These are phyloP conservation scores for Jasminum sambac DNA, from an alignment of 257 asterid species.

Conservation along the genomic window DNA sequence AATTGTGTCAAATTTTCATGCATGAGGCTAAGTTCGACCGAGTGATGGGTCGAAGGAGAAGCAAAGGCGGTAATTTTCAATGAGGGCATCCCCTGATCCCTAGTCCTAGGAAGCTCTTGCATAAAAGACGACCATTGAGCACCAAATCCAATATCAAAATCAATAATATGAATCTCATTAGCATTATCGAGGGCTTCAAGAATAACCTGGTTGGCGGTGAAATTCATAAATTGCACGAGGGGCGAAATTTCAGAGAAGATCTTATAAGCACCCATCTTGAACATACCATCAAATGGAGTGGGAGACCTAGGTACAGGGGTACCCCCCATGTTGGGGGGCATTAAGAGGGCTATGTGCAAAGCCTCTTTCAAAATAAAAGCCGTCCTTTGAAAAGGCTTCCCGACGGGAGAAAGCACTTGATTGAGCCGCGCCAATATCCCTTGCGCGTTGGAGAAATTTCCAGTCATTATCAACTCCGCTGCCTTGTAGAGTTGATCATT, in stretches of 20 bases:
- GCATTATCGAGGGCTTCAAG: constrained; percentile 40
- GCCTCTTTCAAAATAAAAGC: constrained; percentile 47
- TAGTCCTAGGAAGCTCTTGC: constrained; percentile 41
- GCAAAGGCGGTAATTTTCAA: constrained; percentile 48
- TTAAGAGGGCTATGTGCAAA: constrained; percentile 31
- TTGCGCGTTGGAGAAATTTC: constrained; percentile 52
- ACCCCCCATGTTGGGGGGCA: constrained; percentile 29
- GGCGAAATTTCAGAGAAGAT: constrained; percentile 44
- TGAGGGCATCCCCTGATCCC: constrained; percentile 27
- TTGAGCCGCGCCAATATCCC: constrained; percentile 70
- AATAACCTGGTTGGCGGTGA: constrained; percentile 48
- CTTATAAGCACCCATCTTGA: constrained; percentile 50
- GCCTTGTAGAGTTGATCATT: constrained; percentile 46
- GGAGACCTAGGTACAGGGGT: constrained; percentile 27
- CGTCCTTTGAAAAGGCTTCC: constrained; percentile 41
- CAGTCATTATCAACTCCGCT: constrained; percentile 38
- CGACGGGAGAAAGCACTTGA: constrained; percentile 46
- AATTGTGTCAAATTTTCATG: constrained; percentile 43
- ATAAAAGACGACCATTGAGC: constrained; percentile 58
- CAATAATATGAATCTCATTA: constrained; percentile 38
- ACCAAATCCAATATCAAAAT: constrained; percentile 52
- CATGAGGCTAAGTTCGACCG: constrained; percentile 45
- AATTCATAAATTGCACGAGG: constrained; percentile 40
- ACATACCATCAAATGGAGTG: constrained; percentile 39
- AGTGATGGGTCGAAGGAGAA: constrained; percentile 43